Base-by-base conservation (phyloP, 805 yeast genomes). In the Barnettozyma wickerhamii region DNA sequence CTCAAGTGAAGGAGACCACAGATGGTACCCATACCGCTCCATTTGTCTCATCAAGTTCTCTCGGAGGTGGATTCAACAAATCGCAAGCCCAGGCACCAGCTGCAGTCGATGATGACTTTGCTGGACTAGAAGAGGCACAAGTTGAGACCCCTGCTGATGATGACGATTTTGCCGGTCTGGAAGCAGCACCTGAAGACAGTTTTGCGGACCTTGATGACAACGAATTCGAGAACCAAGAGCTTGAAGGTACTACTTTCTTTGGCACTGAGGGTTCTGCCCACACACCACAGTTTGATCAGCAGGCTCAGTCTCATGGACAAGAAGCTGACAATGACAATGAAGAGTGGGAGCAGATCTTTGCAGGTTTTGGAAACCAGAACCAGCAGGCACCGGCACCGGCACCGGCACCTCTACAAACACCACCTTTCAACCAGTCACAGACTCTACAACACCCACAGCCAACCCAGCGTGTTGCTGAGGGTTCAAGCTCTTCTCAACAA, bases 341-440 rank as follows among this genome's bases (percentile, higher is more conserved):
- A 54, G 97, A 89, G 60, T 89, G 97, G 97, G 96, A 89, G 55
- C 90, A 87, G 64, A 73, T 89, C 19, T 89, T 89, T 66, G 91
- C 95, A 4, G 95, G 95, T 0, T 84, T 86, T 58, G 90, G 91
- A 14, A 83, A 82, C 48, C 70, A 60, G 49, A 64, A 60, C 28
- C 39, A 52, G 13, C 45, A 44, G 29, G 26, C 26, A 23, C 49
- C 12, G 30, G 55, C 55, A 21, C 51, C 48, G 30, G 30, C 48
- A 10, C 18, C 19, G 10, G 20, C 33, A 6, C 6, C 28, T 15
- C 43, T 23, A 19, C 49, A 51, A 33, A 30, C 40, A 3, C 37
- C 38, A 7, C 33, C 41, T 19, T 36, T 34, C 51, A 34, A 48
- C 15, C 19, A 45, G 19, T 50, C 35, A 28, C 34, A 18, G 19